Evolutionary conservation across 1,284 basidiomycete genomes (phyloP).

Genomic region (Pisolithus thermaeus): DNA sequence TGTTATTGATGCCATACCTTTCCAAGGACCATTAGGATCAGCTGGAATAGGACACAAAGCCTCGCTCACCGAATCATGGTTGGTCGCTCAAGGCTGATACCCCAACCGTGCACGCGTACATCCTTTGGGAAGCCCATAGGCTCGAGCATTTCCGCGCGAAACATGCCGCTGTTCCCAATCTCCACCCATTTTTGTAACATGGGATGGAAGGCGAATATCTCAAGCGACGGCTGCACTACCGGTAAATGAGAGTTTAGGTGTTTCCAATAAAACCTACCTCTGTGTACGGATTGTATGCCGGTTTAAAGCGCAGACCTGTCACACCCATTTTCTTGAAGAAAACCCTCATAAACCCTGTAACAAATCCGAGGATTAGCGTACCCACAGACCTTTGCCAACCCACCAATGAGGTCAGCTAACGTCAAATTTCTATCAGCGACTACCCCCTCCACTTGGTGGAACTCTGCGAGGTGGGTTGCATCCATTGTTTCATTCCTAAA

Average conservation of each 20-base stretch:
- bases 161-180: conserved; percentile 95
- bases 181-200: conserved; percentile 96
- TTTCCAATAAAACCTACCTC: conserved; percentile 50
- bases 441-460: conserved; percentile 99
- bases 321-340: conserved; percentile 99
- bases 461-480: conserved; percentile 98
- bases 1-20: conserved; percentile 90
- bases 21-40: conserved; percentile 4
- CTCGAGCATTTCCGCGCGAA: conserved; percentile 98
- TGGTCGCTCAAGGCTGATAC: conserved; percentile 92
- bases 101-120: conserved; percentile 97
- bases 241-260: conserved; percentile 4
- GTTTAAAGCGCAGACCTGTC: conserved; percentile 92
- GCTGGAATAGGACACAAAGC: neutral
- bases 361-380: neutral
- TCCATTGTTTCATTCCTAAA: conserved; percentile 99
- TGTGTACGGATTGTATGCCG: conserved; percentile 95
- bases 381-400: neutral
- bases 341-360: conserved; percentile 89
- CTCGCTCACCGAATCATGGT: conserved; percentile 91
- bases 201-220: conserved; percentile 99
- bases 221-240: conserved; percentile 78
- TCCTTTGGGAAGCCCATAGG: conserved; percentile 99
- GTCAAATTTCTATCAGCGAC: conserved; percentile 94
- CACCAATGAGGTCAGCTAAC: conserved; percentile 95